These are phyloP conservation scores for Volvox carteri DNA, from an alignment of 163 green algal species.

Conservation along the genomic window DNA sequence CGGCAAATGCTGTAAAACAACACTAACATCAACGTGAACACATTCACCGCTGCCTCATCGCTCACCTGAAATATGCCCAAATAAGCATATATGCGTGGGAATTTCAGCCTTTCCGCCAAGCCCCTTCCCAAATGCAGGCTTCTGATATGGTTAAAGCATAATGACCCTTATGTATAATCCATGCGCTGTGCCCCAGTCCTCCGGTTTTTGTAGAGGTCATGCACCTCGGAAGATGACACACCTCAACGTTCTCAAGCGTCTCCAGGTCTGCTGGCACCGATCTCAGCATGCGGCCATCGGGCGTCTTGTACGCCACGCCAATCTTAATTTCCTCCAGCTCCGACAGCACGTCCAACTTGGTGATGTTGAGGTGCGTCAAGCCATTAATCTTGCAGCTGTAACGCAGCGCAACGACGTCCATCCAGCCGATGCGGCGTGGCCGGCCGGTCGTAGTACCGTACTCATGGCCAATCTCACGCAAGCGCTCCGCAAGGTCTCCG, in stretches of 20 bases:
- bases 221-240: too few species aligned
- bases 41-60: too few species aligned
- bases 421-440: slow-evolving; percentile 96
- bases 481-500: slow-evolving; percentile 90
- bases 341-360: slow-evolving; percentile 98
- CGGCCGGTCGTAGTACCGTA: slow-evolving; percentile 99
- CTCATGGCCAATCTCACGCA: slow-evolving; percentile 91
- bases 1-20: too few species aligned
- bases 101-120: too few species aligned
- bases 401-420: slow-evolving; percentile 97
- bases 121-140: too few species aligned
- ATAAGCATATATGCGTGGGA: too few species aligned
- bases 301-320: slow-evolving; percentile 61
- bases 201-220: too few species aligned
- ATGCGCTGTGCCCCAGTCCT: too few species aligned
- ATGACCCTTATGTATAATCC: too few species aligned
- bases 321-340: slow-evolving; percentile 95
- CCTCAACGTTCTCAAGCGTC: slow-evolving; percentile 76
- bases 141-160: too few species aligned
- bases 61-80: too few species aligned
- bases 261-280: slow-evolving; percentile 86
- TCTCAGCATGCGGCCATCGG: slow-evolving; percentile 68
- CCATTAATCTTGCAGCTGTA: slow-evolving; percentile 92
- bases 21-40: too few species aligned
- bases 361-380: slow-evolving; percentile 98